These are phyloP conservation scores for Circinella minor DNA, from an alignment of 371 early-diverging fungal species.

Conservation along the genomic window DNA sequence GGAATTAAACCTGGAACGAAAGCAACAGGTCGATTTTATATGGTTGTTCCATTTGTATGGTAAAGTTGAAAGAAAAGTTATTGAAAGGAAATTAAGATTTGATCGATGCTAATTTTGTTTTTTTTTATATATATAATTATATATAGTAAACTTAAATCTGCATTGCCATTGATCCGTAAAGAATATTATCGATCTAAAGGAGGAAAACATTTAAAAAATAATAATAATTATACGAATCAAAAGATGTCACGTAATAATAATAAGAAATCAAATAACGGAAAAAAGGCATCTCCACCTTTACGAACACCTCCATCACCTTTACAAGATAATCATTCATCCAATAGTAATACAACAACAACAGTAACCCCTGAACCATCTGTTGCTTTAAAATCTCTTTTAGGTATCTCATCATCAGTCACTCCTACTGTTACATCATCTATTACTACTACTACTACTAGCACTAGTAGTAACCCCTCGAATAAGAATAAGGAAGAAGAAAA, in stretches of 20 bases:
- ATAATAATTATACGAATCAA: constrained; percentile 11
- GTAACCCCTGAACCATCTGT: constrained; percentile 11
- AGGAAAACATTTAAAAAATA: background rate
- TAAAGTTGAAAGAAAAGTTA: constrained; percentile 28
- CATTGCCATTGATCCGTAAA: constrained; percentile 36
- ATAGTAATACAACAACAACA: background rate
- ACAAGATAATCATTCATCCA: background rate
- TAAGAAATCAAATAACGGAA: constrained; percentile 12
- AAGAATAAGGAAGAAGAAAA: too few relatives aligned
- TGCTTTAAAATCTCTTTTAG: constrained; percentile 27
- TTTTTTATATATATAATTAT: background rate
- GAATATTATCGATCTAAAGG: constrained; percentile 24
- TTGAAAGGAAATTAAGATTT: background rate
- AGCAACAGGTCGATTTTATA: constrained; percentile 55
- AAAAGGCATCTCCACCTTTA: constrained; percentile 8
- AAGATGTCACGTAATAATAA: background rate
- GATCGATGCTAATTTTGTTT: background rate
- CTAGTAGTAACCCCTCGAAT: too few relatives aligned
- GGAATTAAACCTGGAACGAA: constrained; percentile 40
- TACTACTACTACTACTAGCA: too few relatives aligned
- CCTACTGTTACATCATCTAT: background rate
- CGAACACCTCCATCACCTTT: constrained; percentile 9
- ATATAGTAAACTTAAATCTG: constrained; percentile 32
- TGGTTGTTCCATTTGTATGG: constrained; percentile 73
- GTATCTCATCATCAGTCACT: constrained; percentile 5